These are phyloP conservation scores for Emmonsiellopsis sp. DNA, from an alignment of 2,329 filamentous ascomycete genomes.

Conservation along the genomic window DNA sequence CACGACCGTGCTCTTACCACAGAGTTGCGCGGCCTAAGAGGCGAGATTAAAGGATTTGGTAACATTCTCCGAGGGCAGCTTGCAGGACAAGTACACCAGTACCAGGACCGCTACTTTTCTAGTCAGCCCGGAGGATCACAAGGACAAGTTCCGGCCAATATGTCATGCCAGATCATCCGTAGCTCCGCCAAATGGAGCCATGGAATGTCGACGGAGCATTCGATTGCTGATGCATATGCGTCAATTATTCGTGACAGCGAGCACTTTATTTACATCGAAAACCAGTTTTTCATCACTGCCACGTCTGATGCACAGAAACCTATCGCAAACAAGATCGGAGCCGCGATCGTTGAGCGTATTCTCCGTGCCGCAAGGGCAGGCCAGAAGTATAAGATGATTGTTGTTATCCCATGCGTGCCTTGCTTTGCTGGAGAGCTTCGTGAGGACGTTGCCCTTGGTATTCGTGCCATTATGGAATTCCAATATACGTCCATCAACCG, in stretches of 20 bases:
- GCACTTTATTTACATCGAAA: conserved; percentile 95
- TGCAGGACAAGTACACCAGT: conserved; percentile 35
- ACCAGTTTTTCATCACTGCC: conserved; percentile 96
- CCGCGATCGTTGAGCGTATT: conserved; percentile 82
- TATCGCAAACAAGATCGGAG: conserved; percentile 76
- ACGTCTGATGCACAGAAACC: conserved; percentile 72
- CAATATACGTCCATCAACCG: conserved; percentile 94
- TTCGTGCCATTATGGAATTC: conserved; percentile 94
- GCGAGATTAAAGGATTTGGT: conserved; percentile 29
- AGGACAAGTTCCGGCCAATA: conserved; percentile 21
- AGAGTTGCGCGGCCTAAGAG: conserved; percentile 25
- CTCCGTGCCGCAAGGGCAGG: conserved; percentile 70
- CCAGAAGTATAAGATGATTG: conserved; percentile 82
- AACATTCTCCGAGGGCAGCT: conserved; percentile 30
- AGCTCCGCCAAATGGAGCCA: conserved; percentile 65
- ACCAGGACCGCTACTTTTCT: conserved; percentile 27
- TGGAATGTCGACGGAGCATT: conserved; percentile 57
- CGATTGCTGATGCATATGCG: conserved; percentile 75
- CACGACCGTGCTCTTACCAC: conserved; percentile 23
- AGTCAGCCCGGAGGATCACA: conserved; percentile 9
- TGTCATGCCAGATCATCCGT: conserved; percentile 67
- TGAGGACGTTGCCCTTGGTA: conserved; percentile 73
- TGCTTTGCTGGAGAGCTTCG: conserved; percentile 89
- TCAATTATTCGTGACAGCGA: conserved; percentile 70
- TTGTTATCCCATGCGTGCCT: conserved; percentile 82